Base-by-base conservation (phyloP, 1,284 basidiomycete species). In the Pyrrhoderma noxium region DNA sequence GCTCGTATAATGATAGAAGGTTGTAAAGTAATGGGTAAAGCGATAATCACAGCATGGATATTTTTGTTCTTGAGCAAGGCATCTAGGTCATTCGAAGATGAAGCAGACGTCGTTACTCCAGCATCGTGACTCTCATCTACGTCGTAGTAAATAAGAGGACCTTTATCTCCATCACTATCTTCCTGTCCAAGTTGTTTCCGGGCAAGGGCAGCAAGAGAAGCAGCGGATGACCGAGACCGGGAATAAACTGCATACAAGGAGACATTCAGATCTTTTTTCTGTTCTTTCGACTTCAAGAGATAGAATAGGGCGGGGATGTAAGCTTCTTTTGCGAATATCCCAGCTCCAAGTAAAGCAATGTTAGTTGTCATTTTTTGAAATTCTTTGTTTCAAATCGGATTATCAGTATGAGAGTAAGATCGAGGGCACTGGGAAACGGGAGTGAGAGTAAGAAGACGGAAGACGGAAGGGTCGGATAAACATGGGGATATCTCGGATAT, bases 221-320 rank as follows among this genome's bases (percentile, higher is more conserved):
- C 64, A 1, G 82, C 79, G 50, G 79, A 84, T 60, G 73, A 75
- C 56, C 77, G 67, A 1, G 85, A 87, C 46, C 86, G 78, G n/a
- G 88, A 92, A 70, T 90, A 91, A 53, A 92, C 72, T 1, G 85
- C 85, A 57, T 73, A 79, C 49, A 91, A 71, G 46, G 74, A 71
- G 9, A 72, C 16, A 16, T 16, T 5, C 38, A 22, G 8, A 14
- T 16, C 38, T 22, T n/a, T n/a, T n/a, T n/a, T n/a, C n/a, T n/a
- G n/a, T n/a, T n/a, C 67, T 42, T 68, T 64, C 37, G 63, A 63
- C 22, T 70, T n/a, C 91, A 84, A 7, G 84, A 84, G 65, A 57
- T 31, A 53, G 27, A 31, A 31, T 11, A 38, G 40, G 25, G 47
- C 19, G 19, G 46, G 31, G 34, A 27, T 57, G 73, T 45, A 58